A percentile compares a stretch with the other conserved stretches of the same genome.
Conservation (phyloP, 2,329 filamentous ascomycete genomes). For the Penicillium sp. region DNA sequence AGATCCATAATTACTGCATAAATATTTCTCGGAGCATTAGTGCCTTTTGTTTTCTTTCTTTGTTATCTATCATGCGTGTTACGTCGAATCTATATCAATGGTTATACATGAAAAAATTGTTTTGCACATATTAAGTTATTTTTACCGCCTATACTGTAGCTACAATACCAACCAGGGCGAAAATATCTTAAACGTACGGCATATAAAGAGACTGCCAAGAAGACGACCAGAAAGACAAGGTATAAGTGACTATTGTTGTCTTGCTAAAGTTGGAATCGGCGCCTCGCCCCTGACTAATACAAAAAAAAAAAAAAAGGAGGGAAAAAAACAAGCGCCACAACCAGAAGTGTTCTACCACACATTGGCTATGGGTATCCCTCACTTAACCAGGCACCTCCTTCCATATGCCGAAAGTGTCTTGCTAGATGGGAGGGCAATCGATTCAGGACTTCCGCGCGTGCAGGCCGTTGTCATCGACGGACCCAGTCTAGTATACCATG, state of each 20-base stretch:
- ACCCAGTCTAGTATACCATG: conserved; percentile 72
- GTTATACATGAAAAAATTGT: too few relatives aligned
- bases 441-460: conserved; percentile 16
- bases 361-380: conserved; percentile 36
- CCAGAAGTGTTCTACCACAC: background rate
- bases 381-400: conserved; percentile 34
- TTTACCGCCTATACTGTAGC: too few relatives aligned
- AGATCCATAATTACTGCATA: background rate
- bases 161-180: too few relatives aligned
- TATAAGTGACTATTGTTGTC: background rate
- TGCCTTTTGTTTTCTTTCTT: background rate
- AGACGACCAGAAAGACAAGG: too few relatives aligned
- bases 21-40: background rate
- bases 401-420: conserved; percentile 31
- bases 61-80: conserved; percentile 3
- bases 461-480: conserved; percentile 66
- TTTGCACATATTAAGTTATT: too few relatives aligned
- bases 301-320: background rate
- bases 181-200: too few relatives aligned
- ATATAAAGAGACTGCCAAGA: too few relatives aligned
- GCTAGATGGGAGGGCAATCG: conserved; percentile 15
- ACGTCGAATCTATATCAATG: conserved; percentile 1
- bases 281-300: conserved; percentile 4
- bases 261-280: background rate
- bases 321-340: background rate